These are phyloP conservation scores for Pythium grandisporangium DNA, from an alignment of 352 stramenopile genomes.

Conservation along the genomic window DNA sequence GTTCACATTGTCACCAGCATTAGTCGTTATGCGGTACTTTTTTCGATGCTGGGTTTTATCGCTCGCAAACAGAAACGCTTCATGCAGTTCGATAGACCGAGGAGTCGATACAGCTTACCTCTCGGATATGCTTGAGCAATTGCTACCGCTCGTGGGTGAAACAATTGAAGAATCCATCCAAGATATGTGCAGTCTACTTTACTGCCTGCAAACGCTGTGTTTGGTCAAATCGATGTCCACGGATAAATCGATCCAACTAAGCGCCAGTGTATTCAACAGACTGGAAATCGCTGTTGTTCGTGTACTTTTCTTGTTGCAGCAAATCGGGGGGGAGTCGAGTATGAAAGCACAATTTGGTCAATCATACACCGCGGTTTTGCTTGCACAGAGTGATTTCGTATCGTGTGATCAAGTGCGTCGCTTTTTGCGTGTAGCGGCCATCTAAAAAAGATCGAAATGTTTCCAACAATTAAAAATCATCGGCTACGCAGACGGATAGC, in stretches of 20 bases:
- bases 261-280: not conserved
- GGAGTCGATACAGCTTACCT: not conserved
- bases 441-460: not conserved
- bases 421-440: not conserved
- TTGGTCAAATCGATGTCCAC: not conserved
- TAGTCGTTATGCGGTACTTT: too few relatives aligned
- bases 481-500: not conserved
- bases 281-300: not conserved
- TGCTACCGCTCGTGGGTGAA: not conserved
- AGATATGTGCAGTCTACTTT: not conserved
- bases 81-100: not conserved
- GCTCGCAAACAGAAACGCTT: too few relatives aligned
- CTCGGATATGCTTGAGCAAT: not conserved
- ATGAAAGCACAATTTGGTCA: not conserved
- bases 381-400: not conserved
- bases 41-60: too few relatives aligned
- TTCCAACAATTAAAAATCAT: not conserved
- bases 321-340: not conserved
- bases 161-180: not conserved
- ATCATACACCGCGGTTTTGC: not conserved
- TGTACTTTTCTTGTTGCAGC: not conserved
- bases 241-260: not conserved
- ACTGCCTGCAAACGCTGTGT: not conserved
- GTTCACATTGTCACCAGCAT: too few relatives aligned
- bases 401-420: not conserved